phyloP scores from a whole-genome alignment of 164 flowering plant species.

The Litsea cubeba region DNA sequence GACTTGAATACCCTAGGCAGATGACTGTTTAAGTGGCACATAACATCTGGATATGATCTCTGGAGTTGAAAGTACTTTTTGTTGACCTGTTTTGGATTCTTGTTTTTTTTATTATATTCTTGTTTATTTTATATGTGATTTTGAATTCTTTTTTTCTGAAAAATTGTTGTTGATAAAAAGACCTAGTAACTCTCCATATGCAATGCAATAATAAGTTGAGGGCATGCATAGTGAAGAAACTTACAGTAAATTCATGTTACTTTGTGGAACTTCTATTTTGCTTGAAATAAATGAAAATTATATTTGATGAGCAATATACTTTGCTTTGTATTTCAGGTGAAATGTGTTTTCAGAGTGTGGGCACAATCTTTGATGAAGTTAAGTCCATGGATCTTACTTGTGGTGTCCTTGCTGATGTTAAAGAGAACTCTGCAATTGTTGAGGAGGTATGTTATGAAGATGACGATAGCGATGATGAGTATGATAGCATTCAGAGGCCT shows the following conservation, averaged over 20 bases:
- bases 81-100: slow-evolving; percentile 13
- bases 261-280: slow-evolving; percentile 1
- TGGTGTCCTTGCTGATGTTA: slow-evolving; percentile 10
- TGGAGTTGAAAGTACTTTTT: slow-evolving; percentile 14
- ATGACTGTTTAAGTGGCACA: slow-evolving; percentile 17
- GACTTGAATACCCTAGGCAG: slow-evolving; percentile 8
- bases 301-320: slow-evolving; percentile 6
- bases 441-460: slow-evolving; percentile 40
- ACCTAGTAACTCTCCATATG: slow-evolving; percentile 8
- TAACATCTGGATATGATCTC: slow-evolving; percentile 9
- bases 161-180: neutral
- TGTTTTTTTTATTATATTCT: neutral
- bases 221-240: too few relatives aligned
- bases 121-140: too few relatives aligned
- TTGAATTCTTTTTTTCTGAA: slow-evolving; percentile 3
- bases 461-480: slow-evolving; percentile 65
- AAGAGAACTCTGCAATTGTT: slow-evolving; percentile 12
- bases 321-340: slow-evolving; percentile 30
- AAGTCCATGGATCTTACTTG: slow-evolving; percentile 11
- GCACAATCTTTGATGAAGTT: slow-evolving; percentile 3
- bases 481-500: slow-evolving; percentile 60
- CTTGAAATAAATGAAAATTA: neutral
- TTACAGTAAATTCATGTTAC: neutral
- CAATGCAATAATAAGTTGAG: too few relatives aligned
- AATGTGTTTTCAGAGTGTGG: neutral